Base-by-base conservation (phyloP, 2,329 filamentous ascomycete genomes). In the Neopestalotiopsis sp. region DNA sequence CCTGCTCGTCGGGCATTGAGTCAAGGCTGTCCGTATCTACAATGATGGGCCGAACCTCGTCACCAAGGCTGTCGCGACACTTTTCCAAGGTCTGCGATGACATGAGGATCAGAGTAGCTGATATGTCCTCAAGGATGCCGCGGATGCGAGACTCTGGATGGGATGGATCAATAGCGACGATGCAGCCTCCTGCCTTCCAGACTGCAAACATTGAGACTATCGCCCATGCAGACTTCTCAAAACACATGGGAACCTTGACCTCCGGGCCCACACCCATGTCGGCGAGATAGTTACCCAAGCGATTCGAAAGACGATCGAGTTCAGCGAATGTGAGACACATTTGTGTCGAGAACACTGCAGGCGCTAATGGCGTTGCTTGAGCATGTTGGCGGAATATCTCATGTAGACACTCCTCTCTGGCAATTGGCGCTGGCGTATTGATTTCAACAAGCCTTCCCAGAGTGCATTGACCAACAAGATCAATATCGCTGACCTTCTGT, bases 191-290 rank as follows among this genome's bases (percentile, higher is more conserved):
- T 3, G 68, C 64, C 45, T 69, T 69, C 45, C 38, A 58, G 28
- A 69, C 59, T 4, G 40, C 68, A n/a, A 69, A 60, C 57, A 69
- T 58, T 4, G 68, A 38, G 2, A 69, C 64, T 17, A 58, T 58
- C 5, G 78, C 74, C 77, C 76, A 81, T 28, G 70, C 71, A 4
- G 78, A 79, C 70, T 81, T 81, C n/a, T 79, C 76, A 58, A 80
- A 80, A 65, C 74, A 77, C 45, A 82, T 67, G 0, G 79, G 77
- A 4, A 82, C 75, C 0, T 79, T 57, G 1, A 71, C 69, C 38
- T 79, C 80, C 0, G 73, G 72, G 0, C 70, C 68, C 5, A 83
- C 71, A 9, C 75, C 73, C 1, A 69, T 66, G 9, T 71, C 60
- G 13, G 72, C 66, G 4, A 78, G 72, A 24, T 71, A 68, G 4